Evolutionary conservation across 1,139 yeast genomes (phyloP), one percentile per base, ranked within the genome.

Genomic region (Geotrichum australiense): DNA sequence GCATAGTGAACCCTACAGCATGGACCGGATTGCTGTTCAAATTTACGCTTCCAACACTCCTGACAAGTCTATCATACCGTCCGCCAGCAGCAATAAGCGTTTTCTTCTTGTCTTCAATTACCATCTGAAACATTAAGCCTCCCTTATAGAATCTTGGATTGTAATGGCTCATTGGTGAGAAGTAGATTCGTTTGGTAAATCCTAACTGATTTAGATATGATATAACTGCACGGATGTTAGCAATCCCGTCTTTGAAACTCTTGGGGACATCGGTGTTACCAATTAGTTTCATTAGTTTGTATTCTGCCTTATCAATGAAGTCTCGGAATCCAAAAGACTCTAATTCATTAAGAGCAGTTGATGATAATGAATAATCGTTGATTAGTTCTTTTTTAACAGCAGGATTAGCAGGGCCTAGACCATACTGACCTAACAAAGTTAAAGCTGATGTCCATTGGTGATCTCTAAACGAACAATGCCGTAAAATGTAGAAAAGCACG

Each of bases 71-170:
- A 55, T 91, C 97, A 55, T 86, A 91, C 39, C 98, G 67, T 1
- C 98, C 98, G 35, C 98, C 98, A 0, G 94, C 91, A 10, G 93
- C 93, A 32, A 85, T 64, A 32, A 89, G 78, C 70, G 52, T 54
- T 14, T 48, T 49, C 48, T 67, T 61, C 28, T 47, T 62, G 34
- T 69, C 74, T 46, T 82, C 82, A 52, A 76, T 74, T 1, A 86
- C 74, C 0, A 83, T 87, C 54, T 86, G 94, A 57, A 89, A 91
- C 94, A 91, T 86, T 2, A 89, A 64, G 0, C 94, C 94, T 19
- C 78, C 78, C 26, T 70, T 66, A 57, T 87, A 91, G 56, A 86
- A 89, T 19, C 78, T 73, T 33, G 80, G 74, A 53, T 86, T 86
- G 60, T 85, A 85, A 53, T 85, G 86, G 54, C 89, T 76, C 59